Base-by-base conservation (phyloP, 1,139 yeast genomes). In the Nakaseomyces nivariensis region DNA sequence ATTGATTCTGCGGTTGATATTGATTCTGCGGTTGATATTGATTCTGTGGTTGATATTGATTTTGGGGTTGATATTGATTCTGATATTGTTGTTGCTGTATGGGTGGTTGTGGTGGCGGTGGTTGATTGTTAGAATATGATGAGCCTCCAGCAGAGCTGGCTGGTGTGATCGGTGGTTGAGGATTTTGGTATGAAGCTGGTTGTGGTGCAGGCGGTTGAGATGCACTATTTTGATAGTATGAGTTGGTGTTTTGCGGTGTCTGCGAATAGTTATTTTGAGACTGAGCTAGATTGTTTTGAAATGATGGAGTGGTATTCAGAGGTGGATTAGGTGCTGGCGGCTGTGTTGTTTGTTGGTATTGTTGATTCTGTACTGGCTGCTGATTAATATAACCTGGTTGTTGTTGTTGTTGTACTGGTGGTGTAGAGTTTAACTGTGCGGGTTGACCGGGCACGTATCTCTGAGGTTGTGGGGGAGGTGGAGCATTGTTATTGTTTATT, bases 401-500 rank as follows among this genome's bases (percentile, higher is more conserved):
- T 3, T n/a, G 32, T 34, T 34, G 37, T 34, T 34, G 37, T 13
- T 34, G 37, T 34, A n/a, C n/a, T 5, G 26, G 5, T 37, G 40
- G 9, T 37, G 40, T 5, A 33, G 13, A 33, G 11, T 25, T 38
- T 38, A 25, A 26, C 13, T 38, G 42, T 7, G 42, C 31, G 24
- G 42, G 40, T 37, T 33, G 37, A 10, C 32, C 32, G 2, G 46
- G 46, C 3, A 13, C 9, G 9, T 43, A 33, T 9, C 26, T 22
- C 17, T 46, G 51, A 10, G 37, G 44, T 33, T 40, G 53, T 27
- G 47, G 53, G 6, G 51, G 54, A 41, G 45, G 57, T 3, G 32
- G 51, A 26, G 36, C 36, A 7, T 1, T 33, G 36, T 33, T 33
- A 11, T 11, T 33, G n/a, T 33, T 33, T n/a, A 24, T 45, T 11